Base-by-base conservation (phyloP, 306 rosid species). In the Ziziphus jujuba region DNA sequence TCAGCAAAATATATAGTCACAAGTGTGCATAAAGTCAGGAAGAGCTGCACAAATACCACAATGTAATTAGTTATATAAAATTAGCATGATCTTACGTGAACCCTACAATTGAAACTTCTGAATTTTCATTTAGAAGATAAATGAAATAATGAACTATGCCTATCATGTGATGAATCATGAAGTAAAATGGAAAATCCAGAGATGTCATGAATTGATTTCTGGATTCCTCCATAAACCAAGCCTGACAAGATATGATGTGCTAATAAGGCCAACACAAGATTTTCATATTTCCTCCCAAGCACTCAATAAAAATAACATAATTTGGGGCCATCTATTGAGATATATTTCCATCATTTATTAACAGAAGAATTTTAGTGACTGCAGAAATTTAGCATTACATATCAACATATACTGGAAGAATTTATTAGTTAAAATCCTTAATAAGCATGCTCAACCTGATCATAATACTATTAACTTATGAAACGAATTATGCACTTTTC, bases 1-100 rank as follows among this genome's bases (percentile, higher is more conserved):
- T 90, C 78, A 53, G 99, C 97, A 87, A 90, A 95, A 76, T 90
- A 91, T 58, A 90, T 25, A 56, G 99, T 90, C 64, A 90, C 88
- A 67, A 88, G 84, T 6, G 99, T 90, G 72, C 96, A 95, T 38
- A 90, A 70, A 33, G 86, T 65, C 86, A 95, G 80, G 75, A 95
- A 95, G 50, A 95, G 75, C 99, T 95, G 95, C 84, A 80, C 23
- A 65, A 23, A 66, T 53, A 65, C 70, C 59, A 73, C 33, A 31
- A 35, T 72, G 40, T 62, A 67, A 33, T 66, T 56, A 78, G 69
- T 71, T 62, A 40, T 49, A 71, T 5, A 62, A n/a, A 58, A 53
- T n/a, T n/a, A 24, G 31, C 52, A 52, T 55, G 62, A 4, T 52
- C 43, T 24, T 15, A 74, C 3, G 22, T 28, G 22, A 25, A 56